These are phyloP conservation scores for Rasamsonia emersonii DNA, from an alignment of 2,329 filamentous ascomycete species.

Conservation along the genomic window DNA sequence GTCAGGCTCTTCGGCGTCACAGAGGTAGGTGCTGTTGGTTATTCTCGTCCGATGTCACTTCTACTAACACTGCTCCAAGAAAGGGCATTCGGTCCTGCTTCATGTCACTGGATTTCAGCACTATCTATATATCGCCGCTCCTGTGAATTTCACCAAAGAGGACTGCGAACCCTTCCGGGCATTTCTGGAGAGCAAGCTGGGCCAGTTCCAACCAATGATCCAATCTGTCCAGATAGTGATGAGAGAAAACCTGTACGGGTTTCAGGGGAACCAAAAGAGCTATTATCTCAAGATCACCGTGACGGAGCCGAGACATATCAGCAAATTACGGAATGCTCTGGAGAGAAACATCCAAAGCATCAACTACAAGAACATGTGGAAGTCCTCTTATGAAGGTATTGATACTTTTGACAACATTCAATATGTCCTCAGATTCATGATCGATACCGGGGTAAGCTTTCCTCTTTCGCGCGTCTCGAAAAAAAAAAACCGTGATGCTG, in stretches of 20 bases:
- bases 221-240: constrained; percentile 73
- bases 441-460: constrained; percentile 68
- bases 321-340: constrained; percentile 64
- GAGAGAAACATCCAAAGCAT: constrained; percentile 56
- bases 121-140: constrained; percentile 89
- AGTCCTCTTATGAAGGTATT: constrained; percentile 58
- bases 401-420: constrained; percentile 94
- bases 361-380: constrained; percentile 92
- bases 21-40: constrained; percentile 42
- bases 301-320: constrained; percentile 77
- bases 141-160: constrained; percentile 65
- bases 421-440: constrained; percentile 95
- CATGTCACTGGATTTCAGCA: constrained; percentile 95
- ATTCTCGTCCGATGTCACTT: constrained; percentile 1
- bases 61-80: constrained; percentile 21
- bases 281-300: constrained; percentile 92
- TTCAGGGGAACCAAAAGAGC: constrained; percentile 84
- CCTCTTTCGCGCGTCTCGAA: background rate
- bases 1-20: constrained; percentile 94
- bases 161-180: constrained; percentile 72
- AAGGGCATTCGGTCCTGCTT: constrained; percentile 82
- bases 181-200: constrained; percentile 71
- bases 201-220: constrained; percentile 64
- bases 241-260: constrained; percentile 86
- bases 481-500: constrained; percentile 7